Evolutionary conservation across 73 alveolate genomes (phyloP), one percentile per base, ranked within the genome.

Genomic region (Paraurostyla sp.): DNA sequence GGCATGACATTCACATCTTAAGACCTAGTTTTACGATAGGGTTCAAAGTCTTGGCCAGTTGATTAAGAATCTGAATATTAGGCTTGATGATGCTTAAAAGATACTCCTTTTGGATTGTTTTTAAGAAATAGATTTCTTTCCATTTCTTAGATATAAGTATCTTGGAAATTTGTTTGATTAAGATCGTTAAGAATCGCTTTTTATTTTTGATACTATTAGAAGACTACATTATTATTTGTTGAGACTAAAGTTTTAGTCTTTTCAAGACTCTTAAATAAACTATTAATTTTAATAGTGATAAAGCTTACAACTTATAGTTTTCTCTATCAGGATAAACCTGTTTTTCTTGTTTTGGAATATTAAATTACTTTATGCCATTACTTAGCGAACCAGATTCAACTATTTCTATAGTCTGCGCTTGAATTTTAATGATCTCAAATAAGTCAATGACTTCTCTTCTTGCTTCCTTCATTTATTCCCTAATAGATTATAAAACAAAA

Each of bases 261-360:
- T 63, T 69, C 84, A 7, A 69, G 41, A 43, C 84, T 69, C 41
- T 69, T 69, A 43, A 35, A 69, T n/a, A 69, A 29, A 43, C 69
- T 52, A 52, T 6, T 6, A 35, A 52, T 9, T 52, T 52, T 52
- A 20, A 18, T 52, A 35, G 30, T n/a, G 23, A n/a, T 13, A 9
- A 20, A 4, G 23, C 11, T 52, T 52, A 52, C 69, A 69, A 69
- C 22, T 38, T 11, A 32, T 35, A 69, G 32, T 40, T 2, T 7
- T 69, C 87, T 27, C 69, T 13, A n/a, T 50, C 51, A 7, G 87
- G 87, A 38, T 48, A 75, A 3, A 49, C 33, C 25, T 27, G 75
- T 52, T 75, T 75, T 25, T 75, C 87, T 7, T 75, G 33, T 46
- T 75, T 46, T 9, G 87, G 87, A 50, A 75, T 75, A 51, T 75